phyloP scores from a whole-genome alignment of 2,329 filamentous ascomycete genomes.

The Curvularia sp. region DNA sequence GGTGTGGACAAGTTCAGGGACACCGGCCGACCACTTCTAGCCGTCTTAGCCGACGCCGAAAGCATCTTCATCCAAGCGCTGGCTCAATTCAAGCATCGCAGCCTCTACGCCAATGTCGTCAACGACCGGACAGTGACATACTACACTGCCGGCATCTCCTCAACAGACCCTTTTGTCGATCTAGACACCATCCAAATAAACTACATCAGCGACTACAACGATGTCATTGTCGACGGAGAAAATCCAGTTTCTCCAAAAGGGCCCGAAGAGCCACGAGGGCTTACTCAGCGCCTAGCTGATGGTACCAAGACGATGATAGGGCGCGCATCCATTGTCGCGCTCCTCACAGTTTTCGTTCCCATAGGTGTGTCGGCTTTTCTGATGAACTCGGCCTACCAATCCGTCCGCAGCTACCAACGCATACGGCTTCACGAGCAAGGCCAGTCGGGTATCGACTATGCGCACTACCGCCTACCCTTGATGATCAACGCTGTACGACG shows the following conservation, averaged over 20 bases:
- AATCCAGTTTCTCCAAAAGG: conserved; percentile 64
- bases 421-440: conserved; percentile 79
- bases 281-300: conserved; percentile 47
- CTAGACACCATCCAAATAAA: conserved; percentile 72
- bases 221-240: conserved; percentile 74
- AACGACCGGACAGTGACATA: conserved; percentile 84
- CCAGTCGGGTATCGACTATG: conserved; percentile 69
- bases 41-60: conserved; percentile 79
- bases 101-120: conserved; percentile 83
- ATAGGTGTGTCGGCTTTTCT: conserved; percentile 75
- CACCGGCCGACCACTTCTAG: conserved; percentile 79
- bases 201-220: conserved; percentile 74
- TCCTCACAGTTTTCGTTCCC: conserved; percentile 74
- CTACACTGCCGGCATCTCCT: conserved; percentile 81
- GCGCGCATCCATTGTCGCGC: conserved; percentile 67
- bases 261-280: conserved; percentile 41
- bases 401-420: conserved; percentile 73
- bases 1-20: conserved; percentile 84
- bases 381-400: conserved; percentile 78
- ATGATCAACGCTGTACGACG: conserved; percentile 73
- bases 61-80: conserved; percentile 87
- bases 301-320: conserved; percentile 53
- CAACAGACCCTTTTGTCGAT: conserved; percentile 77
- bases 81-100: conserved; percentile 75
- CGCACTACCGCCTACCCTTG: conserved; percentile 76